phyloP scores from a whole-genome alignment of 805 yeast genomes.

The Candida nemodendra region DNA sequence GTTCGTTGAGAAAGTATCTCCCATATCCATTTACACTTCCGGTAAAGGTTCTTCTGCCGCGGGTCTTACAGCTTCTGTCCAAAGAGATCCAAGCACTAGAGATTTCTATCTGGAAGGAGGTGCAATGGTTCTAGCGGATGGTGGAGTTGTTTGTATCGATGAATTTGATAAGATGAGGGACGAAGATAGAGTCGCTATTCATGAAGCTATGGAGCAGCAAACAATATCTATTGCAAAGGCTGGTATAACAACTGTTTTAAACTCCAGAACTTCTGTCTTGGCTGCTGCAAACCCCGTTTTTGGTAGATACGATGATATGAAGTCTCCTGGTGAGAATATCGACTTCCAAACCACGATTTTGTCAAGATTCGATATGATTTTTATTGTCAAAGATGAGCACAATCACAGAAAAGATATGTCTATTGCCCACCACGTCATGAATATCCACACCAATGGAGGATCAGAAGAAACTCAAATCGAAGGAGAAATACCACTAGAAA shows the following conservation, averaged over 20 bases:
- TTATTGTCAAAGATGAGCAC: slow-evolving; percentile 94
- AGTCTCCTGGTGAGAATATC: slow-evolving; percentile 96
- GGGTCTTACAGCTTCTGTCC: slow-evolving; percentile 97
- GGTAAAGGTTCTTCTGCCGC: slow-evolving; percentile 99
- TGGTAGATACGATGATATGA: slow-evolving; percentile 94
- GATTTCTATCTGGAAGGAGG: slow-evolving; percentile 98
- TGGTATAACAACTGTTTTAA: slow-evolving; percentile 94
- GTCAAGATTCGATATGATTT: slow-evolving; percentile 98
- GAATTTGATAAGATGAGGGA: slow-evolving; percentile 99
- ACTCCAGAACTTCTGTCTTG: slow-evolving; percentile 92
- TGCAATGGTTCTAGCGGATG: slow-evolving; percentile 99
- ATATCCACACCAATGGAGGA: slow-evolving; percentile 82
- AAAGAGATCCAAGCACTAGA: slow-evolving; percentile 81
- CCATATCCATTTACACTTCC: slow-evolving; percentile 92
- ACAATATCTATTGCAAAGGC: slow-evolving; percentile 98
- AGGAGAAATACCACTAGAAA: slow-evolving; percentile 86
- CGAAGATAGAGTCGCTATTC: slow-evolving; percentile 97
- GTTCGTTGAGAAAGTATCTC: slow-evolving; percentile 92
- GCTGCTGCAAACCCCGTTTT: slow-evolving; percentile 98
- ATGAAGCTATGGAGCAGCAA: slow-evolving; percentile 99
- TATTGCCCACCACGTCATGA: slow-evolving; percentile 93
- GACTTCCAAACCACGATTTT: slow-evolving; percentile 96
- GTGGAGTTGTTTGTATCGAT: slow-evolving; percentile 98
- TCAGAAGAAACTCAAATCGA: slow-evolving; percentile 48
- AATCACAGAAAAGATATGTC: slow-evolving; percentile 79